Base-by-base conservation (phyloP, 83 land plant genomes). In the Thuja plicata region DNA sequence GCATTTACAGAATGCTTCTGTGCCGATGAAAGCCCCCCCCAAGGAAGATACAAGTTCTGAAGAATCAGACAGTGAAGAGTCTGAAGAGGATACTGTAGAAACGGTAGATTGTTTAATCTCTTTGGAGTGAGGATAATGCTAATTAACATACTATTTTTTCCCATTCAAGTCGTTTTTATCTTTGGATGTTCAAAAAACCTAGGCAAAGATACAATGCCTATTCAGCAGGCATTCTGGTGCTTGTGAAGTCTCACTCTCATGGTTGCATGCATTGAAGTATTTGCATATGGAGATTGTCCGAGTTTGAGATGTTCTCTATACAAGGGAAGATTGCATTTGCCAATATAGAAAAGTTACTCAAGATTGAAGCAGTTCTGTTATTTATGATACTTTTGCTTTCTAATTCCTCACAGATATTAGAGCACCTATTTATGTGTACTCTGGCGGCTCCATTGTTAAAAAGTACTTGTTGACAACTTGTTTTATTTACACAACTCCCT, bases 61-160 rank as follows among this genome's bases (percentile, higher is more conserved):
- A 30, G 60, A 85, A 48, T 54, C 62, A 21, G 81, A 78, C 43
- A 78, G 43, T 19, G 81, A 78, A 78, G 81, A 78, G 38, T 78
- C 81, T 78, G 81, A 78, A 37, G 81, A 78, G 81, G 81, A 78
- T 21, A 37, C 43, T 38, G 41, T 78, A 35, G 43, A 78, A 40
- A 78, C 37, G 81, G 81, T 78, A 78, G 19, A 78, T 16, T 1
- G 79, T 5, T 8, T 37, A 15, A 35, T 78, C 8, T 78, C 24
- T 78, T 78, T 37, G 1, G 81, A 78, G 41, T 78, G 38, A 37
- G 81, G 81, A 77, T 77, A n/a, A 78, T 37, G 43, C 43, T 37
- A n/a, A 17, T 37, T 37, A 40, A 5, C 24, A 9, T 7, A 0
- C 0, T 32, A 1, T 30, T 34, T 13, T 32, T 0, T 34, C 17